These are phyloP conservation scores for Mortierella hygrophila DNA, from an alignment of 192 early-diverging fungal genomes.

Conservation along the genomic window DNA sequence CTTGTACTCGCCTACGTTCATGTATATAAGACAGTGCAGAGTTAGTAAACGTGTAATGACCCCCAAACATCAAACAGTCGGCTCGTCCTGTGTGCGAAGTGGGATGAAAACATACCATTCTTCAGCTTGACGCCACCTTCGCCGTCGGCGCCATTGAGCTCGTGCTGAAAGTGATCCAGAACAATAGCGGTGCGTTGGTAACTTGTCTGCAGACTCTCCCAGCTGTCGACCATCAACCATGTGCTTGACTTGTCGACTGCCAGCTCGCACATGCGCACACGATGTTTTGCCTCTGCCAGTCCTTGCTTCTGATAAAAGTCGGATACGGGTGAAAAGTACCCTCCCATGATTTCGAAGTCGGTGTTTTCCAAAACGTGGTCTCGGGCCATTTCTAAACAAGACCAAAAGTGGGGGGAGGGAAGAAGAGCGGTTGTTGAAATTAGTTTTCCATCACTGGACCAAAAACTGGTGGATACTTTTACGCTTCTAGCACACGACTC, in stretches of 20 bases:
- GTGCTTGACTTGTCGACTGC: conserved; percentile 84
- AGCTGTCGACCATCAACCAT: conserved; percentile 98
- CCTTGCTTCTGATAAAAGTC: conserved; percentile 96
- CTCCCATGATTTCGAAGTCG: conserved; percentile 90
- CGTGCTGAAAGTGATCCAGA: conserved; percentile 93
- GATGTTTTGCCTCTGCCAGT: conserved; percentile 85
- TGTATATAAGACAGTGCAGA: background rate
- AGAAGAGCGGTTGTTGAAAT: background rate
- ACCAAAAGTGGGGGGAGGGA: background rate
- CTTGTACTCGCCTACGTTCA: conserved; percentile 61
- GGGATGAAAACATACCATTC: conserved; percentile 61
- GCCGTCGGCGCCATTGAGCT: conserved; percentile 82
- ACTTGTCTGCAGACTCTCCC: conserved; percentile 86
- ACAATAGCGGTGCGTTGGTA: conserved; percentile 92
- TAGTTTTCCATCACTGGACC: background rate
- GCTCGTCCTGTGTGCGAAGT: background rate
- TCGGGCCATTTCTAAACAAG: conserved; percentile 87
- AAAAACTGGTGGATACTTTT: background rate
- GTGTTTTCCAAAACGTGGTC: conserved; percentile 83
- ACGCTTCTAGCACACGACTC: no score
- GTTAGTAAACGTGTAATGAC: background rate
- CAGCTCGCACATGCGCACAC: conserved; percentile 93
- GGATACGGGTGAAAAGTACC: conserved; percentile 97
- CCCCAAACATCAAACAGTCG: background rate
- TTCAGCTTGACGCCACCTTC: conserved; percentile 73